Evolutionary conservation across 352 stramenopile genomes (phyloP).

Genomic region (Peronosclerospora sorghi): DNA sequence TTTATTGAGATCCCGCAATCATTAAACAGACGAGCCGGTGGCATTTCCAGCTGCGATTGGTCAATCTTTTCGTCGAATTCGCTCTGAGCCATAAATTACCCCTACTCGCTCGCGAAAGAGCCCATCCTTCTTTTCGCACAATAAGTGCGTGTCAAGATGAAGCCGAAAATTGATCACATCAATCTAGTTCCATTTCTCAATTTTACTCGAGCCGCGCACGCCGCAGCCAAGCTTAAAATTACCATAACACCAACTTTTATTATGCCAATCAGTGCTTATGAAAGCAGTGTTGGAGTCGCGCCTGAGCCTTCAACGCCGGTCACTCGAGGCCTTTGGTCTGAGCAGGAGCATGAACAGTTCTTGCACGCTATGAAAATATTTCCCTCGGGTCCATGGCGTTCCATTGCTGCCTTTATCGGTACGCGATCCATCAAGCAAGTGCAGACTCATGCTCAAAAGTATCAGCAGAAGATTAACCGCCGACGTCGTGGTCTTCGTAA

Average conservation of each 20-base stretch:
- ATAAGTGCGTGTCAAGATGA: slow-evolving; percentile 17
- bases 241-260: slow-evolving; percentile 23
- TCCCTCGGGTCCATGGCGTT: slow-evolving; percentile 57
- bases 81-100: slow-evolving; percentile 21
- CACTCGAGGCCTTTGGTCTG: slow-evolving; percentile 60
- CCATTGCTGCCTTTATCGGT: slow-evolving; percentile 61
- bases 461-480: slow-evolving; percentile 77
- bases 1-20: slow-evolving; percentile 17
- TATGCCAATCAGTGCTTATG: slow-evolving; percentile 17
- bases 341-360: slow-evolving; percentile 72
- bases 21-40: slow-evolving; percentile 12
- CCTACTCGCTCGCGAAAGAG: slow-evolving; percentile 8
- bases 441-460: slow-evolving; percentile 80
- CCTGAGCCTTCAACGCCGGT: slow-evolving; percentile 23
- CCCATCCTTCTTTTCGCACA: slow-evolving; percentile 16
- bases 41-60: slow-evolving; percentile 24
- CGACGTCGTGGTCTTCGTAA: slow-evolving; percentile 69
- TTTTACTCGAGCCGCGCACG: slow-evolving; percentile 22
- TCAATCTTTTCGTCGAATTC: slow-evolving; percentile 12
- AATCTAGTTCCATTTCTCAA: slow-evolving; percentile 23
- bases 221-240: slow-evolving; percentile 1
- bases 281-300: slow-evolving; percentile 9
- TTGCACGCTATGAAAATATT: slow-evolving; percentile 77
- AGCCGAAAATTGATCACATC: slow-evolving; percentile 29
- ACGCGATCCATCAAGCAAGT: slow-evolving; percentile 78